These are phyloP conservation scores for Alternaria alternata DNA, from an alignment of 2,329 filamentous ascomycete species.

Conservation along the genomic window DNA sequence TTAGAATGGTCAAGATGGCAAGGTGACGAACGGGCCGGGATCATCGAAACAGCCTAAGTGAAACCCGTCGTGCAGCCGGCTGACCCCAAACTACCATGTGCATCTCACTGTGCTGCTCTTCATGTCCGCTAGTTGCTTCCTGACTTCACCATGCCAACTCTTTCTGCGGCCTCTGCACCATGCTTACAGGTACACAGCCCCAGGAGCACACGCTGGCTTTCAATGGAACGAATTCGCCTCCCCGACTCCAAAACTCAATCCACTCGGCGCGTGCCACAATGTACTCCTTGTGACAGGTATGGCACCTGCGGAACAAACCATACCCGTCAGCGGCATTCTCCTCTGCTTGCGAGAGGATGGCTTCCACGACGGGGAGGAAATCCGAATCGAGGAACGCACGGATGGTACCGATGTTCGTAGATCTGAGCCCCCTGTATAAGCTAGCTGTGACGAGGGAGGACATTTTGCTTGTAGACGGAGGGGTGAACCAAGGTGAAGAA, in stretches of 20 bases:
- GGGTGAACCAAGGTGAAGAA: conserved; percentile 24
- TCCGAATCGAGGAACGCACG: not conserved
- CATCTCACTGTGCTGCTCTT: not conserved
- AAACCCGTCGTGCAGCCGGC: not conserved
- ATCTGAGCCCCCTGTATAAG: conserved; percentile 22
- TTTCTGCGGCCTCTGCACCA: conserved; percentile 22
- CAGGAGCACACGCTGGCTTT: conserved; percentile 43
- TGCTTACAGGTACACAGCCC: conserved; percentile 38
- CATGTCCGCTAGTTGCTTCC: not conserved
- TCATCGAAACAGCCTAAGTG: too few relatives aligned
- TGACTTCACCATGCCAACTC: conserved; percentile 12
- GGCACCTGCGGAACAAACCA: conserved; percentile 33
- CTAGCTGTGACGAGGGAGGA: conserved; percentile 26
- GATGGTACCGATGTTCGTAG: not conserved
- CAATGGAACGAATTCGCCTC: conserved; percentile 27
- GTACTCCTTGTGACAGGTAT: conserved; percentile 38
- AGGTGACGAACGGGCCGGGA: too few relatives aligned
- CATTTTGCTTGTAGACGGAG: conserved; percentile 18
- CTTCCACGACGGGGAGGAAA: conserved; percentile 10
- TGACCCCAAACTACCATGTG: not conserved
- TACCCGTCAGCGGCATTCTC: conserved; percentile 24
- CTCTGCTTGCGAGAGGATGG: conserved; percentile 24
- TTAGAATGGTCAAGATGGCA: too few relatives aligned
- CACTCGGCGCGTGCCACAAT: conserved; percentile 41
- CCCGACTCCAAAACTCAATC: conserved; percentile 41